These are phyloP conservation scores for Neofusicoccum parvum DNA, from an alignment of 2,329 filamentous ascomycete genomes.

Conservation along the genomic window DNA sequence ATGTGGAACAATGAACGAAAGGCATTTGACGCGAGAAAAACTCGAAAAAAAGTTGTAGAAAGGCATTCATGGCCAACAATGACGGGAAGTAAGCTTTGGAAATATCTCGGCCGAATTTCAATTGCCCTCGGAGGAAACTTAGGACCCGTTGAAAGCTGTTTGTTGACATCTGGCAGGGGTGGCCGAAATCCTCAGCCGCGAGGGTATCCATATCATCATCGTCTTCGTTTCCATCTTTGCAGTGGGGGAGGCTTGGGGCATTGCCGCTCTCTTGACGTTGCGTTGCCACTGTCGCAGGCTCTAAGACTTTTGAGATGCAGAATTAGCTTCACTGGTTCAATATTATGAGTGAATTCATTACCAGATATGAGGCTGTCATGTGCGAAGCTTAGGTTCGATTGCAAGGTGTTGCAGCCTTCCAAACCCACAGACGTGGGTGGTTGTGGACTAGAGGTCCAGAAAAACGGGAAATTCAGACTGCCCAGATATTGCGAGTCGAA, in stretches of 20 bases:
- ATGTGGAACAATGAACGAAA: background rate
- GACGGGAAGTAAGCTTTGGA: background rate
- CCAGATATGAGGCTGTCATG: background rate
- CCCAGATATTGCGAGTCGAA: background rate
- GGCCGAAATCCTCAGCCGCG: background rate
- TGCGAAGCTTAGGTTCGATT: too few relatives aligned
- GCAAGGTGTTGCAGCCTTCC: too few relatives aligned
- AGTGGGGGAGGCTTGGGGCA: too few relatives aligned
- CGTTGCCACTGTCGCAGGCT: too few relatives aligned
- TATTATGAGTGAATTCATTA: background rate
- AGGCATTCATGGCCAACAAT: background rate
- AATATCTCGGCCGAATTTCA: background rate
- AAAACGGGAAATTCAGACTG: background rate
- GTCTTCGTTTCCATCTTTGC: too few relatives aligned
- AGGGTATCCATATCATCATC: background rate
- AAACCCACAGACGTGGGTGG: too few relatives aligned
- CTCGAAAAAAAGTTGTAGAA: background rate
- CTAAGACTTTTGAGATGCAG: too few relatives aligned
- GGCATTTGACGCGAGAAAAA: background rate
- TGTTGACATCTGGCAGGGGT: background rate
- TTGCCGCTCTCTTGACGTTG: too few relatives aligned
- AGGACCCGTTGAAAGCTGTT: background rate
- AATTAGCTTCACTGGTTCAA: too few relatives aligned
- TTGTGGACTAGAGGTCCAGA: background rate
- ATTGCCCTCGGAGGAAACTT: background rate